Percentiles rank a stretch among this genome's conserved stretches.
These are phyloP conservation scores for Trichophyton benhamiae DNA, from an alignment of 2,329 filamentous ascomycete species.

Conservation along the genomic window DNA sequence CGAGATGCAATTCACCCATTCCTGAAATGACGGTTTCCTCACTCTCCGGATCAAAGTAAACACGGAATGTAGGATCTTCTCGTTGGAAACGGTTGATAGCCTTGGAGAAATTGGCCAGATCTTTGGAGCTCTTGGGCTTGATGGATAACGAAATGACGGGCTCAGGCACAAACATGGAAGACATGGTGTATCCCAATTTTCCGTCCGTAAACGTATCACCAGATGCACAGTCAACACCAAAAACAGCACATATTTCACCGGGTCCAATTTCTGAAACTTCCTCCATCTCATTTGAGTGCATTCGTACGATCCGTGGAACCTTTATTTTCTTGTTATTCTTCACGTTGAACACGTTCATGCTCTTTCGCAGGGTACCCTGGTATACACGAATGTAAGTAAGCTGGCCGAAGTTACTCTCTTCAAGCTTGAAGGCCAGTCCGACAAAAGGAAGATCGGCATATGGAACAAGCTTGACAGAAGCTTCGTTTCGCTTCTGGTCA, in stretches of 20 bases:
- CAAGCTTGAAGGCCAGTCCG: slow-evolving; percentile 93
- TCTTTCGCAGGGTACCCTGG: slow-evolving; percentile 81
- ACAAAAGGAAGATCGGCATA: slow-evolving; percentile 78
- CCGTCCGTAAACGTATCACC: slow-evolving; percentile 98
- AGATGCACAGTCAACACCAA: slow-evolving; percentile 93
- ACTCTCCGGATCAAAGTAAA: slow-evolving; percentile 81
- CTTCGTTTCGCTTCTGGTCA: slow-evolving; percentile 67
- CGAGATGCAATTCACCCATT: slow-evolving; percentile 94
- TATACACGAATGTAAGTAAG: slow-evolving; percentile 98
- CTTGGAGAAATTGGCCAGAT: slow-evolving; percentile 90
- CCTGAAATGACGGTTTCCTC: slow-evolving; percentile 96
- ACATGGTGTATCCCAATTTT: slow-evolving; percentile 83
- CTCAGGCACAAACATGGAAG: slow-evolving; percentile 92
- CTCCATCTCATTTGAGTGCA: slow-evolving; percentile 99
- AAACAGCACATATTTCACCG: slow-evolving; percentile 96
- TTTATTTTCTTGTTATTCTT: slow-evolving; percentile 92
- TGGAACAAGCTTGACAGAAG: slow-evolving; percentile 65
- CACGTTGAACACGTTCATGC: slow-evolving; percentile 83
- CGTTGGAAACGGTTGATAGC: slow-evolving; percentile 98
- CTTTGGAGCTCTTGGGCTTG: slow-evolving; percentile 85
- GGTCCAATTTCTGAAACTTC: slow-evolving; percentile 85
- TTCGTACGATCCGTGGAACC: slow-evolving; percentile 91
- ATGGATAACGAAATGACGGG: slow-evolving; percentile 97
- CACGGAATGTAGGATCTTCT: slow-evolving; percentile 94
- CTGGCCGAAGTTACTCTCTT: slow-evolving; percentile 97